Base-by-base conservation (phyloP, 257 asterid genomes). In the Salvia miltiorrhiza region DNA sequence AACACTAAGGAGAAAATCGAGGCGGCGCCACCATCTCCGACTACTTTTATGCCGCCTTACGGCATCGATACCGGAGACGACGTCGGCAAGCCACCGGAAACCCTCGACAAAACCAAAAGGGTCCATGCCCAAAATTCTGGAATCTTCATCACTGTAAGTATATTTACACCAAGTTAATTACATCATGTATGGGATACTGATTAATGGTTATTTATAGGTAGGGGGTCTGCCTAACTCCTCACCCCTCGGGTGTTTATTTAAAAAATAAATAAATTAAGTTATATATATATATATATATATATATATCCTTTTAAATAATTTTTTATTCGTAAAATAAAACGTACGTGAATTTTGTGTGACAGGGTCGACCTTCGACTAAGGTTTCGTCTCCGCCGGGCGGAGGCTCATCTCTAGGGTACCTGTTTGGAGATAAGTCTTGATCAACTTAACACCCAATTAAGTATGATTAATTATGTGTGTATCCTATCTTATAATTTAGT, bases 301-400 rank as follows among this genome's bases (percentile, higher is more conserved):
- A n/a, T n/a, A n/a, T n/a, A n/a, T n/a, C n/a, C 10, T 35, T 35
- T 35, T 35, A 35, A 5, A 35, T 26, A 35, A 8, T 37, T 9
- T 9, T 7, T 9, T 0, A 10, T 35, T 8, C 9, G 9, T 37
- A 9, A 6, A 6, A 37, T 37, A 2, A 8, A 2, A 30, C n/a
- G 5, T 0, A 30, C 35, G 35, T 4, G 35, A 30, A 30, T 30
- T 59, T 16, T 16, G 8, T 10, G 4, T 19, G n/a, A 32, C 75
- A 79, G 83, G 80, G 30, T 48, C 83, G 83, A 45, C 80, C 83
- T 8, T 79, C 83, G 20, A 79, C 75, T 20, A 79, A 71, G 77
- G 83, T 79, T 28, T 75, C 53, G 55, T 79, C 80, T 3, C 66
- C 65, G 3, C 83, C 83, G 0, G 83, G 83, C 24, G 83, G 83